Evolutionary conservation across 257 asterid species (phyloP).

Genomic region (Euphrasia confusa): DNA sequence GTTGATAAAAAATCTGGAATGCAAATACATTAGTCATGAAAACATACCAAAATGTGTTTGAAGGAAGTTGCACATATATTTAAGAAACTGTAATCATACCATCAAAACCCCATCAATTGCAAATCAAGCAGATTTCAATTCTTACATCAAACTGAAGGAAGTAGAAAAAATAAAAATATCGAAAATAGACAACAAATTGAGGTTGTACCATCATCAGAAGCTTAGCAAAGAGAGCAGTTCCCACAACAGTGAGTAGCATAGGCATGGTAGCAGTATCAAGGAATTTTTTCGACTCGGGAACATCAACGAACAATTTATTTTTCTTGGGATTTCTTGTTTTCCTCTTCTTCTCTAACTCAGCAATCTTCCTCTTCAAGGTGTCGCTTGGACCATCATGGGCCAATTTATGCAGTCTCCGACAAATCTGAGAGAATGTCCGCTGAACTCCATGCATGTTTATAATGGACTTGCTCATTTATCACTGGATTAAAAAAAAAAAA

Average conservation of each 20-base stretch:
- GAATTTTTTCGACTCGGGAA: conserved; percentile 61
- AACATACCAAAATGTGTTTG: no score
- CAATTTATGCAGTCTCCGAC: conserved; percentile 48
- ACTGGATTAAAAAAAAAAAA: no score
- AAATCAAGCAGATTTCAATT: background rate
- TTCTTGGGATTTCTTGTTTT: conserved; percentile 42
- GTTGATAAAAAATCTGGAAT: no score
- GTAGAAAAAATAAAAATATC: background rate
- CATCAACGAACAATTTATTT: conserved; percentile 55
- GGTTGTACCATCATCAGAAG: conserved; percentile 73
- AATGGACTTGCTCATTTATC: no score
- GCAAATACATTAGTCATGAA: no score
- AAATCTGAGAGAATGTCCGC: conserved; percentile 5
- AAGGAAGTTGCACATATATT: background rate
- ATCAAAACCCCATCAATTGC: conserved; percentile 3
- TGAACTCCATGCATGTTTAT: no score
- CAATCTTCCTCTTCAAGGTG: conserved; percentile 54
- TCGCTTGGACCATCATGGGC: conserved; percentile 57
- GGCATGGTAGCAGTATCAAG: conserved; percentile 89
- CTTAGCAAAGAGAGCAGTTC: conserved; percentile 69
- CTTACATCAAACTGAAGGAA: background rate
- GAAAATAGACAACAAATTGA: background rate
- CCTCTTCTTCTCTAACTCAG: conserved; percentile 47
- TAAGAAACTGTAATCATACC: background rate
- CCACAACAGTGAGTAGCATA: conserved; percentile 67